Conservation (phyloP, 2,329 filamentous ascomycete species). For the Xylogone sp. region DNA sequence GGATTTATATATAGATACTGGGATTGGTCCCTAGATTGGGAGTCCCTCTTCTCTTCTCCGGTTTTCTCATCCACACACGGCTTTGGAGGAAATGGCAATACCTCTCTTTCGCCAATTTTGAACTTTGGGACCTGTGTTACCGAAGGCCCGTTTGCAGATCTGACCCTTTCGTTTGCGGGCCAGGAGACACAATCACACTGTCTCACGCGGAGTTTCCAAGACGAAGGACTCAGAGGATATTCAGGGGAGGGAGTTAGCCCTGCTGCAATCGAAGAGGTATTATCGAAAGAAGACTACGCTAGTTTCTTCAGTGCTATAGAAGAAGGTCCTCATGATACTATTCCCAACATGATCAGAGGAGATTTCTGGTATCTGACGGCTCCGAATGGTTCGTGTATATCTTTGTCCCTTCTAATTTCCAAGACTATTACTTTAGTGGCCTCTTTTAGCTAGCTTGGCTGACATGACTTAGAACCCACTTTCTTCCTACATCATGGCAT, state of each 20-base stretch:
- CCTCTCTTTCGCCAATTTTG: constrained; percentile 6
- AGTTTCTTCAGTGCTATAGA: constrained; percentile 20
- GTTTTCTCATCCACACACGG: constrained; percentile 16
- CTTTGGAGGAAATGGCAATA: constrained; percentile 28
- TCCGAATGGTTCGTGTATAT: constrained; percentile 17
- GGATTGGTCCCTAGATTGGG: constrained; percentile 32
- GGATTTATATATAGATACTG: constrained; percentile 22
- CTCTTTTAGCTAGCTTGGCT: constrained; percentile 1
- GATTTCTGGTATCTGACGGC: constrained; percentile 26
- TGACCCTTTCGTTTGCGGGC: constrained; percentile 16
- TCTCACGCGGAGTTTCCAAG: constrained; percentile 21
- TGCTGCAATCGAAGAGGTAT: constrained; percentile 9
- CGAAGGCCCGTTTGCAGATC: constrained; percentile 23
- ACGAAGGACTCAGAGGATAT: constrained; percentile 5
- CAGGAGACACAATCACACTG: constrained; percentile 17
- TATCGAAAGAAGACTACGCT: constrained; percentile 11
- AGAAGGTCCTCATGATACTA: constrained; percentile 23
- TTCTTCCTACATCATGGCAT: constrained; percentile 43
- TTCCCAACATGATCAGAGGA: constrained; percentile 21
- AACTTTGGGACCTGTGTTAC: constrained; percentile 16
- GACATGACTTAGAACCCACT: constrained; percentile 35
- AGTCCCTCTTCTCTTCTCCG: constrained; percentile 7
- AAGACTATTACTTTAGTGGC: constrained; percentile 27
- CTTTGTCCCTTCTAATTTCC: not conserved
- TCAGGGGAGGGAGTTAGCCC: constrained; percentile 7